A percentile compares a stretch with the other conserved stretches of the same genome.
Conservation (phyloP, 2,329 filamentous ascomycete genomes). For the Epicoccum sorghinum region DNA sequence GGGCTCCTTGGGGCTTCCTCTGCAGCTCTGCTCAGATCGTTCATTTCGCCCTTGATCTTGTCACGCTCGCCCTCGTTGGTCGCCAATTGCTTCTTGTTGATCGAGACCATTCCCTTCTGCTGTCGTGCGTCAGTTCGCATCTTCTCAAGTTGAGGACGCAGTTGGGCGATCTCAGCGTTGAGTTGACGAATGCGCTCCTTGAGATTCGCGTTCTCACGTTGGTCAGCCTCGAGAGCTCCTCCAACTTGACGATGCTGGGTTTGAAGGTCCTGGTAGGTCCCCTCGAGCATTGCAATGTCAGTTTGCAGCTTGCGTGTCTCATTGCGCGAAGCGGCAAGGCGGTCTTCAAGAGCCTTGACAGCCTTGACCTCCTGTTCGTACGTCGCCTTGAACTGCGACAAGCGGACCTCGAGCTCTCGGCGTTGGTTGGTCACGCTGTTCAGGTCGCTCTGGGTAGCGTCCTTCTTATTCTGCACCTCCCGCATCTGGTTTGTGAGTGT, state of each 20-base stretch:
- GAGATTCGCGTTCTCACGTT: slow-evolving; percentile 82
- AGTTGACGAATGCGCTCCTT: slow-evolving; percentile 86
- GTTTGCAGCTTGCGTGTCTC: slow-evolving; percentile 85
- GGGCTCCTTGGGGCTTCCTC: slow-evolving; percentile 56
- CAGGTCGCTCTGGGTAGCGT: slow-evolving; percentile 78
- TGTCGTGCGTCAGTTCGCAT: slow-evolving; percentile 89
- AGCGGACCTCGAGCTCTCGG: slow-evolving; percentile 86
- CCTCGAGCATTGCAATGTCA: slow-evolving; percentile 84
- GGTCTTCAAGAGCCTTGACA: slow-evolving; percentile 83
- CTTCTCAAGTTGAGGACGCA: slow-evolving; percentile 93
- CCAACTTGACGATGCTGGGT: slow-evolving; percentile 79
- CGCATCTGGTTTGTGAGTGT: slow-evolving; percentile 93
- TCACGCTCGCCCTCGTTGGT: slow-evolving; percentile 90
- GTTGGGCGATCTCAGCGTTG: slow-evolving; percentile 80
- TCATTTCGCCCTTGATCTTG: slow-evolving; percentile 80
- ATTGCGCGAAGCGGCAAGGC: slow-evolving; percentile 73
- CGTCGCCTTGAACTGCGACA: slow-evolving; percentile 82
- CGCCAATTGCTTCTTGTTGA: slow-evolving; percentile 96
- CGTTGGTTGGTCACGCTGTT: slow-evolving; percentile 84
- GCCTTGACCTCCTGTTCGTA: slow-evolving; percentile 94
- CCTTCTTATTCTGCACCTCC: slow-evolving; percentile 83
- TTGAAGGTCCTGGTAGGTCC: slow-evolving; percentile 78
- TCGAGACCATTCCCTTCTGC: slow-evolving; percentile 94
- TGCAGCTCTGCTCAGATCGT: slow-evolving; percentile 68
- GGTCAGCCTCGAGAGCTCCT: slow-evolving; percentile 79